A percentile compares a stretch with the other conserved stretches of the same genome.
phyloP scores from a whole-genome alignment of 2,329 filamentous ascomycete genomes.

The Fusarium odoratissimum region DNA sequence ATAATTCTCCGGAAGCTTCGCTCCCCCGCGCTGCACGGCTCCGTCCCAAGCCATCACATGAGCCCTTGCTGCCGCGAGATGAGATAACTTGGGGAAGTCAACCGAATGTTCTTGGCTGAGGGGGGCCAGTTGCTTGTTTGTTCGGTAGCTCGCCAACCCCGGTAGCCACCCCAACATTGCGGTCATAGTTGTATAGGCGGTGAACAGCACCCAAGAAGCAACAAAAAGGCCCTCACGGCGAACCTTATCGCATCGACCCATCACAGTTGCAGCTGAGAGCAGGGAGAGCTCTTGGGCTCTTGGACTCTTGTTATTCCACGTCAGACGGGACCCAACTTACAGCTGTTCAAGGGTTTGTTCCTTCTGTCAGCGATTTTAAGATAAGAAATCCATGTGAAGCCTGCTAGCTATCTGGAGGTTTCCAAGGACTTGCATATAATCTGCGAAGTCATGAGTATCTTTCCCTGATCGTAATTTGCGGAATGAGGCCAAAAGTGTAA shows the following conservation, averaged over 20 bases:
- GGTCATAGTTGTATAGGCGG: constrained; percentile 35
- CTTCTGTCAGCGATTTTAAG: background rate
- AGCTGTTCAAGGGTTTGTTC: constrained; percentile 3
- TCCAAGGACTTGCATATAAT: constrained; percentile 9
- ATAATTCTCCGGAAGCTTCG: constrained; percentile 16
- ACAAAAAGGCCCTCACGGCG: constrained; percentile 20
- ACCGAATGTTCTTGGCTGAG: constrained; percentile 11
- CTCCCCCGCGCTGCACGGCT: constrained; percentile 34
- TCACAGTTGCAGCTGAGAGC: constrained; percentile 25
- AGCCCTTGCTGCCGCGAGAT: constrained; percentile 41
- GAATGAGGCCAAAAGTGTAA: background rate
- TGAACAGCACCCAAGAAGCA: constrained; percentile 40
- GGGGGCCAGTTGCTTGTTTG: constrained; percentile 20
- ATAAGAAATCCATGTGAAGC: constrained; percentile 21
- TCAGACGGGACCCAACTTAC: constrained; percentile 24
- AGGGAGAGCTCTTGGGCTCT: constrained; percentile 28
- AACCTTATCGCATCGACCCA: constrained; percentile 35
- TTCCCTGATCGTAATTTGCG: background rate
- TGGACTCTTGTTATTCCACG: constrained; percentile 33
- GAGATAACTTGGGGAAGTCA: constrained; percentile 32
- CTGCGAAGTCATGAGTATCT: background rate
- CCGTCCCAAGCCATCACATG: constrained; percentile 42
- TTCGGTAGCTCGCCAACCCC: constrained; percentile 34
- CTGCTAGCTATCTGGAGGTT: constrained; percentile 14
- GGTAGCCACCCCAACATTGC: constrained; percentile 34